Conservation (phyloP, 139 green algal genomes). For the Nannochloris sp. region DNA sequence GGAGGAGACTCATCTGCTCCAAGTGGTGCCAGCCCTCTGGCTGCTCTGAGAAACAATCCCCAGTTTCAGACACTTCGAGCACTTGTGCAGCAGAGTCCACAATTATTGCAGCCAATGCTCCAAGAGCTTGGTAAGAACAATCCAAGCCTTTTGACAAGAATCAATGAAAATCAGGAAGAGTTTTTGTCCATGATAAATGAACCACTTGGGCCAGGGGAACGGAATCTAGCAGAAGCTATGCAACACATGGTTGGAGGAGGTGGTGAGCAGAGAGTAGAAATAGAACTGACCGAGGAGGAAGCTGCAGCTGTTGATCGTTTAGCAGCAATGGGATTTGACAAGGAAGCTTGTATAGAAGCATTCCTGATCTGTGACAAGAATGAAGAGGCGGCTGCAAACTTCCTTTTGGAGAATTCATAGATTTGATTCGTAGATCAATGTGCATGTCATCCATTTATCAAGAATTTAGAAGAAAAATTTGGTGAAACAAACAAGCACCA, state of each 20-base stretch:
- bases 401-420: constrained; percentile 73
- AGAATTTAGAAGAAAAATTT: neutral
- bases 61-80: constrained; percentile 81
- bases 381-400: constrained; percentile 95
- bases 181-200: constrained; percentile 91
- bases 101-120: constrained; percentile 93
- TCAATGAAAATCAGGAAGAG: constrained; percentile 76
- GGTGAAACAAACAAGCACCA: neutral
- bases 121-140: constrained; percentile 88
- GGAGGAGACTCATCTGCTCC: constrained; percentile 22
- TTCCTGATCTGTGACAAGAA: constrained; percentile 95
- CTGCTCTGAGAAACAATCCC: constrained; percentile 64
- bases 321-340: constrained; percentile 82
- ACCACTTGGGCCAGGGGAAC: constrained; percentile 22
- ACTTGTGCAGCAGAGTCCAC: constrained; percentile 82
- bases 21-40: constrained; percentile 44
- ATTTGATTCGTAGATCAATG: neutral
- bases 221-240: constrained; percentile 32
- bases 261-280: constrained; percentile 15
- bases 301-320: constrained; percentile 65
- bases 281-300: constrained; percentile 73
- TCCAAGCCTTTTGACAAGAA: constrained; percentile 77
- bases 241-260: constrained; percentile 10
- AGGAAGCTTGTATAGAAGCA: constrained; percentile 60
- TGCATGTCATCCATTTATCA: neutral